Percentiles rank a stretch among this genome's conserved stretches.
These are phyloP conservation scores for Acacia concinna DNA, from an alignment of 331 rosid genomes.

Conservation along the genomic window DNA sequence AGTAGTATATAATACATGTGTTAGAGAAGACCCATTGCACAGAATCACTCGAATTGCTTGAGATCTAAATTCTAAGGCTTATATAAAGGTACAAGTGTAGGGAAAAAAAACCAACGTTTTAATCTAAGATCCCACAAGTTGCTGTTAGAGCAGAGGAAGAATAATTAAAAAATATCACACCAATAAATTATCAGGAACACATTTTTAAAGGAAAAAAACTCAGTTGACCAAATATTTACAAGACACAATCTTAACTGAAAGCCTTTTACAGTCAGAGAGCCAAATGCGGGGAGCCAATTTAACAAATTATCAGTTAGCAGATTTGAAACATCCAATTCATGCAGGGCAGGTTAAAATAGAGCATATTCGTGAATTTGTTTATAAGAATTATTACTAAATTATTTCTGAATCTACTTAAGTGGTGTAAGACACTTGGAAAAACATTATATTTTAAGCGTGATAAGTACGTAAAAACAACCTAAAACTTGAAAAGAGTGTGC, in stretches of 20 bases:
- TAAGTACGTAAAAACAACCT: not conserved
- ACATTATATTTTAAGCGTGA: not conserved
- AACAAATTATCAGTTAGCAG: not conserved
- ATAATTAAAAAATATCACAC: not conserved
- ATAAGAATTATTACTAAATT: not conserved
- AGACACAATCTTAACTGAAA: not conserved
- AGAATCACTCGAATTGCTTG: constrained; percentile 3
- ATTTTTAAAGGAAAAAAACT: not conserved
- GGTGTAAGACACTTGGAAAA: not conserved
- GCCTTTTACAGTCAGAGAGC: not conserved
- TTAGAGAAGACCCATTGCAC: not conserved
- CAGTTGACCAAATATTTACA: not conserved
- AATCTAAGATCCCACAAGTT: not conserved
- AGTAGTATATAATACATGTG: not conserved
- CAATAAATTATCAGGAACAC: not conserved
- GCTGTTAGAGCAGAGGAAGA: not conserved
- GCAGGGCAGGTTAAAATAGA: not conserved
- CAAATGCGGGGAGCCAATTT: not conserved
- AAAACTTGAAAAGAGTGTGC: constrained; percentile 8
- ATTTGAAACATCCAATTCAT: not conserved
- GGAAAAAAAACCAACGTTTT: not conserved
- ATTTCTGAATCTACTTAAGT: not conserved
- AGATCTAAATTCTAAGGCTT: not conserved
- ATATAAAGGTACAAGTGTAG: not conserved
- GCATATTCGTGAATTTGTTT: not conserved